Percentiles rank a stretch among this genome's conserved stretches.
Evolutionary conservation across 768 basidiomycete genomes (phyloP).

Genomic region (Strobilomyces echinocephalus): DNA sequence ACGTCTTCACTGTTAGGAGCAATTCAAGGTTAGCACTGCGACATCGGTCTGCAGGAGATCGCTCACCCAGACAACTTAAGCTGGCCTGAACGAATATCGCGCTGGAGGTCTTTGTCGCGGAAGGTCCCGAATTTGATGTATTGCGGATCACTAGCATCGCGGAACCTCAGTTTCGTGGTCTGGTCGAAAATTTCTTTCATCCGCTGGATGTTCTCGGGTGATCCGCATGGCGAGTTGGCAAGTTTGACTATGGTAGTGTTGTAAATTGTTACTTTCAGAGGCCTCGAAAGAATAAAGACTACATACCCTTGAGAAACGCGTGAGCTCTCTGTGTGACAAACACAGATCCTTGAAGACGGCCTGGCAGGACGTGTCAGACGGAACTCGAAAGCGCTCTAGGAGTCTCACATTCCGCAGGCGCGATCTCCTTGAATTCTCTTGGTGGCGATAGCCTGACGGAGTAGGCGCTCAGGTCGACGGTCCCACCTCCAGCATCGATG

Average conservation of each 20-base stretch:
- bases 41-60: background rate
- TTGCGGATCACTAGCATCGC: conserved; percentile 31
- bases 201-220: conserved; percentile 4
- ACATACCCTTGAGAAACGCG: no score
- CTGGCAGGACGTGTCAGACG: no score
- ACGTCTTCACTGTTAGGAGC: conserved; percentile 30
- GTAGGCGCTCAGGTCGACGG: no score
- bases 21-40: background rate
- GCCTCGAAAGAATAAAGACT: no score
- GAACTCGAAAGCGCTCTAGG: no score
- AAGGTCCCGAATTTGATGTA: conserved; percentile 38
- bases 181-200: background rate
- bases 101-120: conserved; percentile 31
- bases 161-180: conserved; percentile 33
- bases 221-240: conserved; percentile 25
- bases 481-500: no score
- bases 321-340: no score
- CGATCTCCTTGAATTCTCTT: no score
- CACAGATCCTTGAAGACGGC: no score
- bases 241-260: conserved; percentile 22
- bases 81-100: conserved; percentile 35
- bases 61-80: conserved; percentile 35
- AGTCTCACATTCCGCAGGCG: no score
- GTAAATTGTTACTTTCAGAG: no score
- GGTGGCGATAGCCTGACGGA: no score